Evolutionary conservation across 2,329 filamentous ascomycete species (phyloP), one percentile per base, ranked within the genome.

Genomic region (Colletotrichum sp.): DNA sequence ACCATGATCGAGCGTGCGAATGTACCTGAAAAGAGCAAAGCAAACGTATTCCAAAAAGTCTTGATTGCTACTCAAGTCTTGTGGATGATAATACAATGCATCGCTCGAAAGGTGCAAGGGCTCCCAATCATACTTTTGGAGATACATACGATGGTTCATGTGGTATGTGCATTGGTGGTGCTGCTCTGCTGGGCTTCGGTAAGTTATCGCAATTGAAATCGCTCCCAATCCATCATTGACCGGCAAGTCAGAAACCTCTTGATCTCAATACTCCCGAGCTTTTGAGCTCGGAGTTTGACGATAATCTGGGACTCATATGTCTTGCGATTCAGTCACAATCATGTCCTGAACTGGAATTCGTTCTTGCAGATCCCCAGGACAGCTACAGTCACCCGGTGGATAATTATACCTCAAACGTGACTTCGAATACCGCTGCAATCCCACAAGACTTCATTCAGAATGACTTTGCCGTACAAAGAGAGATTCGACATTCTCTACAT

Each of bases 61-160:
- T 64, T 88, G 3, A 83, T 86, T 2, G 78, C 83, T 26, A 68
- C 84, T 4, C 86, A 88, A 71, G 83, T 84, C 0, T 74, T 70
- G 6, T 87, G 85, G 84, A 85, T 87, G 79, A 64, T 82, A 0
- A 59, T 84, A 0, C 83, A 87, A 72, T 81, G 80, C 61, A 78
- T 85, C 9, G 81, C 80, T 15, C 81, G 86, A 2, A 77, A 80
- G 3, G 74, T 75, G 1, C 77, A 83, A 18, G 77, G 80, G 3
- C 78, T 87, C 0, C 84, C 86, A 1, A 57, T 87, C 1, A 82
- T 81, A 1, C 79, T 87, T 5, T 77, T 87, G 3, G 85, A 87
- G 63, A 64, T 86, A 1, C 81, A 83, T 67, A 83, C 81, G 1
- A 66, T 83, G 32, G 79, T 79, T 1, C 83, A 85, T 74, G 80